phyloP scores from a whole-genome alignment of 78 protist genomes.

The Chrysochromulina tobinii region DNA sequence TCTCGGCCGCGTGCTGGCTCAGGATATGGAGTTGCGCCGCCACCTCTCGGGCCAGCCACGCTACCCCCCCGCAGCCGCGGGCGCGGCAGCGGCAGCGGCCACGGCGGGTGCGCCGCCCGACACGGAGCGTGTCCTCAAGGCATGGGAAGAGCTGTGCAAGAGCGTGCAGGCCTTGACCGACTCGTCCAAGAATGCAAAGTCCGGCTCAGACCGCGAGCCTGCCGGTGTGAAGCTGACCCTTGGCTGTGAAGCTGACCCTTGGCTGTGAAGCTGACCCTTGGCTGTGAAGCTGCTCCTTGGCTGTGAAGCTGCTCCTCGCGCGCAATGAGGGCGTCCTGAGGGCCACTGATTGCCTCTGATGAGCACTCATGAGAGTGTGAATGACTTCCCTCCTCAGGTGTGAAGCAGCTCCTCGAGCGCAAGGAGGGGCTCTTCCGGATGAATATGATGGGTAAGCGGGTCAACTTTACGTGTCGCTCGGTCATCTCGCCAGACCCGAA shows the following conservation, averaged over 20 bases:
- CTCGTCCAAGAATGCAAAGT: background rate
- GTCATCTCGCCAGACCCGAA: slow-evolving; percentile 98
- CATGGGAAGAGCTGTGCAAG: background rate
- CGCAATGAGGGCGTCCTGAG: too few species aligned
- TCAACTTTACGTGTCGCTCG: slow-evolving; percentile 95
- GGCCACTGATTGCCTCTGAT: too few species aligned
- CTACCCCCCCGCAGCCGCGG: too few species aligned
- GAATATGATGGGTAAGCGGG: slow-evolving; percentile 98
- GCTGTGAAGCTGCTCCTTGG: too few species aligned
- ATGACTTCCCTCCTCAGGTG: slow-evolving; percentile 51
- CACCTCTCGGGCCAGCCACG: too few species aligned
- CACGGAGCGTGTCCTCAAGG: background rate
- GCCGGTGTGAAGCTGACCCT: too few species aligned
- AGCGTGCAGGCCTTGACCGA: background rate
- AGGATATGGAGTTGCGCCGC: background rate
- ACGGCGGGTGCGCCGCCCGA: background rate
- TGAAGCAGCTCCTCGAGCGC: slow-evolving; percentile 90
- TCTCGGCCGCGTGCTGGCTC: background rate
- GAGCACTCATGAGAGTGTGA: too few species aligned
- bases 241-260: too few species aligned
- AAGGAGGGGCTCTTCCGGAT: slow-evolving; percentile 97
- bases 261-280: too few species aligned
- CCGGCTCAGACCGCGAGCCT: too few species aligned
- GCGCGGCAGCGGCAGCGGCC: background rate
- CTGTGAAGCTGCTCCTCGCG: too few species aligned